These are phyloP conservation scores for Macaranga tanarius DNA, from an alignment of 441 rosid species.

Conservation along the genomic window DNA sequence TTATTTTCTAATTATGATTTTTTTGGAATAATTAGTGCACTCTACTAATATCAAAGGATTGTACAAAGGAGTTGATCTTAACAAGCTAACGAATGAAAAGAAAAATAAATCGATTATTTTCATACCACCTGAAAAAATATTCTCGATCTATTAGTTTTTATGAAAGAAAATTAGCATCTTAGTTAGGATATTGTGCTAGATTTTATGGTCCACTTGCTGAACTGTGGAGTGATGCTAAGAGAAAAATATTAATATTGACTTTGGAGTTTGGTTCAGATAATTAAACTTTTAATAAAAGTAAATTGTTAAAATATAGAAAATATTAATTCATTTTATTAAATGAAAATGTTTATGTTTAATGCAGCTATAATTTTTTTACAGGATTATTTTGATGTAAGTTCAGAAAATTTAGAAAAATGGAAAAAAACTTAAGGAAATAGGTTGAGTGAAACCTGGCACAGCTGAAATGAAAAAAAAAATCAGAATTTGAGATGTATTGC, in stretches of 20 bases:
- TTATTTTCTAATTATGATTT: too few species aligned
- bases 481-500: background rate
- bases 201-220: background rate
- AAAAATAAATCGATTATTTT: background rate
- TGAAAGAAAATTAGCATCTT: background rate
- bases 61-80: background rate
- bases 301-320: background rate
- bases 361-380: background rate
- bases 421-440: background rate
- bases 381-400: slow-evolving; percentile 5
- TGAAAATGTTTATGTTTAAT: background rate
- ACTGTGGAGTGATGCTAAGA: background rate
- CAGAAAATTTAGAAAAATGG: background rate
- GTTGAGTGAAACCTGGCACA: background rate
- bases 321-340: too few species aligned
- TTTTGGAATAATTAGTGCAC: background rate
- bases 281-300: background rate
- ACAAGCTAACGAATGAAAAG: background rate
- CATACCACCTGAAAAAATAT: background rate
- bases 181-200: background rate
- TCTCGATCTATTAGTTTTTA: background rate
- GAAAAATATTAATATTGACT: background rate
- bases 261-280: background rate
- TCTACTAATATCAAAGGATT: background rate
- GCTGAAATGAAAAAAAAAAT: background rate